Percentiles rank a stretch among this genome's conserved stretches.
Evolutionary conservation across 192 early-diverging fungal species (phyloP).

Genomic region (Coemansia sp.): DNA sequence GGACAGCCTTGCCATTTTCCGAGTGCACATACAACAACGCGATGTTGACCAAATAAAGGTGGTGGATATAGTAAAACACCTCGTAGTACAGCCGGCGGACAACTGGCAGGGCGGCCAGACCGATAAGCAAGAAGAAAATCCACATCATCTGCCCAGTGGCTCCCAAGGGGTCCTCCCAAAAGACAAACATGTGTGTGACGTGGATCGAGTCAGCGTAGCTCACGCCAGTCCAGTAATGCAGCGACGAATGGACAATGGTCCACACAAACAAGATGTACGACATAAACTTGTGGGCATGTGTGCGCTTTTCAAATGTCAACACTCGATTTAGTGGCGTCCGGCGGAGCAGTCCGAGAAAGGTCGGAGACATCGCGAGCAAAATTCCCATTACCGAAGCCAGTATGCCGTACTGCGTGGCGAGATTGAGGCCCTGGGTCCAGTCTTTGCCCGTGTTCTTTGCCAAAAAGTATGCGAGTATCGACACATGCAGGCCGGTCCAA

Average conservation of each 20-base stretch:
- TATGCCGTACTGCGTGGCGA: conserved; percentile 48
- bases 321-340: conserved; percentile 59
- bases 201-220: conserved; percentile 33
- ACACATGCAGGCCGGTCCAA: conserved; percentile 38
- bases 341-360: conserved; percentile 61
- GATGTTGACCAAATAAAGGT: conserved; percentile 74
- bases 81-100: conserved; percentile 69
- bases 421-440: conserved; percentile 48
- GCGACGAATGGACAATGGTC: conserved; percentile 62
- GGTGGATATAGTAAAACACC: conserved; percentile 82
- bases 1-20: conserved; percentile 57
- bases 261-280: conserved; percentile 68
- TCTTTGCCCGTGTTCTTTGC: conserved; percentile 18
- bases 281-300: conserved; percentile 73
- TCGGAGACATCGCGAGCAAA: conserved; percentile 68
- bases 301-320: conserved; percentile 70
- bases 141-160: conserved; percentile 77
- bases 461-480: conserved; percentile 43
- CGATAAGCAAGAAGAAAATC: conserved; percentile 63
- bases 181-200: conserved; percentile 23
- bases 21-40: conserved; percentile 70
- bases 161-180: conserved; percentile 54
- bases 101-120: conserved; percentile 56
- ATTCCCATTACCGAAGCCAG: conserved; percentile 54
- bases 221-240: conserved; percentile 50